phyloP scores from a whole-genome alignment of 768 basidiomycete species.

The Cytidiella melzeri region DNA sequence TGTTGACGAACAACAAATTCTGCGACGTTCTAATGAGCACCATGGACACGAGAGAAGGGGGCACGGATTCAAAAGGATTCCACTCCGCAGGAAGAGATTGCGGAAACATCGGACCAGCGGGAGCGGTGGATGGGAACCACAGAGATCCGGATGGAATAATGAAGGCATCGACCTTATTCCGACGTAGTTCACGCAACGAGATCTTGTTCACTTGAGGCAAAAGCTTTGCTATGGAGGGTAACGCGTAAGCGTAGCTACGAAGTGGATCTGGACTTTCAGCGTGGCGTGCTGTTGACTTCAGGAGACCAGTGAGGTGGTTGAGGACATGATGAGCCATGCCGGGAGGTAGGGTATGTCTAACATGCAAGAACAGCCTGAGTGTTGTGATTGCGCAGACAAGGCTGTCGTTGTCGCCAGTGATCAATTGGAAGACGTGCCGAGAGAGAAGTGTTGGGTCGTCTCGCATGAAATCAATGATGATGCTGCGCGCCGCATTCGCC shows the following conservation, averaged over 20 bases:
- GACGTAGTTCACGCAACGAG: slow-evolving; percentile 64
- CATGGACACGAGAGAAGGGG: slow-evolving; percentile 43
- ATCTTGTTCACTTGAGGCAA: slow-evolving; percentile 64
- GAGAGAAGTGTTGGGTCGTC: slow-evolving; percentile 67
- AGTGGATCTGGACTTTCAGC: slow-evolving; percentile 38
- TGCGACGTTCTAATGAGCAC: slow-evolving; percentile 65
- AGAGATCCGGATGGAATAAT: slow-evolving; percentile 65
- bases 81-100: slow-evolving; percentile 25
- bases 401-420: slow-evolving; percentile 46
- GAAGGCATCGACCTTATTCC: slow-evolving; percentile 64
- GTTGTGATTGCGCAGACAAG: slow-evolving; percentile 42
- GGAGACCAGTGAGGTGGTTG: slow-evolving; percentile 63
- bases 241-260: slow-evolving; percentile 44
- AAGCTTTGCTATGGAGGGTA: slow-evolving; percentile 55
- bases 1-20: slow-evolving; percentile 57
- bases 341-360: slow-evolving; percentile 52
- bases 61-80: slow-evolving; percentile 29
- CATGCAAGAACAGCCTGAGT: slow-evolving; percentile 52
- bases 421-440: slow-evolving; percentile 54
- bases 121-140: slow-evolving; percentile 59
- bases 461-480: slow-evolving; percentile 61
- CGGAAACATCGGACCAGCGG: slow-evolving; percentile 58
- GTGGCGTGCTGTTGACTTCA: slow-evolving; percentile 48
- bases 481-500: slow-evolving; percentile 48
- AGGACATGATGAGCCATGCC: slow-evolving; percentile 60